Evolutionary conservation across 2,329 filamentous ascomycete species (phyloP), one percentile per base, ranked within the genome.

Genomic region (Elsinoe ampelina): DNA sequence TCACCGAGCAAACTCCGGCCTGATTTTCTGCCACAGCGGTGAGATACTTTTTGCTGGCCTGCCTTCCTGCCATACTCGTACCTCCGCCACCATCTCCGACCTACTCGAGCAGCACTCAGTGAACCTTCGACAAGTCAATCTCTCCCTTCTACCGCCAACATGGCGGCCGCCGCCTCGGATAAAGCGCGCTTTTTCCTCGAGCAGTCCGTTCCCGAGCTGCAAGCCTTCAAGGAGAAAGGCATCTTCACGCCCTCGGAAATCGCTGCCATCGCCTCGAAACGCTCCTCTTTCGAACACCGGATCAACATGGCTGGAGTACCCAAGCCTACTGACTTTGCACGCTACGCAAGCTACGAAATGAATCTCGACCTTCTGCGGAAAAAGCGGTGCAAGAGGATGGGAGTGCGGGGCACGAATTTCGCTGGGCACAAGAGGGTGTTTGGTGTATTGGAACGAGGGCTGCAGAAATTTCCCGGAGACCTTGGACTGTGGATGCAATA

Each of bases 181-280:
- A 97, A 96, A 73, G 93, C 92, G 57, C 88, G 92, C 58, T 97
- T 92, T 73, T 96, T 88, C 72, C 81, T 97, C 62, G 93, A 98
- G 75, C 86, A 92, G 64, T 86, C 87, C 1, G 88, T 96, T 42
- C 89, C 91, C 13, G 91, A 97, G 71, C 80, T 98, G 58, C 89
- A 90, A 61, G 90, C 95, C 66, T 95, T 89, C 71, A 87, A 95
- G 72, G 82, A 88, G 62, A 96, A 95, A 71, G 85, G 89, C 65
- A 87, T 98, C 64, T 98, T 98, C 74, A 82, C 80, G 19, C 65
- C 93, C 84, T 87, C 95, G 63, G 92, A 98, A 71, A 95, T 98
- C 68, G 81, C 83, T 60, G 85, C 86, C 45, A 90, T 98, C 62
- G 86, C 95, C 54, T 85, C 85, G 68, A 95, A 93, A 71, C 85